Evolutionary conservation across 1,284 basidiomycete species (phyloP).

Genomic region (Kwoniella shivajii): DNA sequence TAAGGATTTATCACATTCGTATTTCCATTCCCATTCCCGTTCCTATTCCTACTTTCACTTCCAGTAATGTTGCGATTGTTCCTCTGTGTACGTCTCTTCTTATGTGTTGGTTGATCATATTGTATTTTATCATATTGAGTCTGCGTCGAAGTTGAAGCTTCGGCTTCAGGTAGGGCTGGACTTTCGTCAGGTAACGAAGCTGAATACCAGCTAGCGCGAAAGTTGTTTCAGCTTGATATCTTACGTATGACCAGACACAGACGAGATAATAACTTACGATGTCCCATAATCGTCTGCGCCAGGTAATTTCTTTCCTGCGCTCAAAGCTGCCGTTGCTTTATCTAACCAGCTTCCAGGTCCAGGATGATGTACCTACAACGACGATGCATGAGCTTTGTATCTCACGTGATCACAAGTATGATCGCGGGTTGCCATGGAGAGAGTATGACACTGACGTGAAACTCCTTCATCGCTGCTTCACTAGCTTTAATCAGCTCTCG

Average conservation of each 20-base stretch:
- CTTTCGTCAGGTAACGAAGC: constrained; percentile 12
- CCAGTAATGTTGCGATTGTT: too few relatives aligned
- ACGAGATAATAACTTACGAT: constrained; percentile 31
- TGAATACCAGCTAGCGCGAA: constrained; percentile 18
- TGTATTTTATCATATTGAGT: neutral
- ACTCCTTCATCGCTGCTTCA: constrained; percentile 52
- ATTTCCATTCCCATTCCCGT: too few relatives aligned
- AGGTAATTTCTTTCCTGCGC: constrained; percentile 41
- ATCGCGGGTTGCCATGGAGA: too few relatives aligned
- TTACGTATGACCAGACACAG: neutral
- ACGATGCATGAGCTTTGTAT: neutral
- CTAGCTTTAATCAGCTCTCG: constrained; percentile 49
- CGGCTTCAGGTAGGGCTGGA: neutral
- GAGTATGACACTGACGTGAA: constrained; percentile 47
- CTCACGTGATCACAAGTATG: neutral
- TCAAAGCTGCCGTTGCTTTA: constrained; percentile 50
- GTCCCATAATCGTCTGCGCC: constrained; percentile 39
- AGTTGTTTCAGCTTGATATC: neutral
- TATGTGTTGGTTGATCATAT: neutral
- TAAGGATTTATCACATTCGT: constrained; percentile 5
- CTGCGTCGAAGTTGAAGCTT: neutral
- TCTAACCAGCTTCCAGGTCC: constrained; percentile 54
- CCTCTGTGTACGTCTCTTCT: neutral
- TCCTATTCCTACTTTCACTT: too few relatives aligned
- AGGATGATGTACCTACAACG: constrained; percentile 46